These are phyloP conservation scores for Fusarium multiceps DNA, from an alignment of 2,329 filamentous ascomycete genomes.

Conservation along the genomic window DNA sequence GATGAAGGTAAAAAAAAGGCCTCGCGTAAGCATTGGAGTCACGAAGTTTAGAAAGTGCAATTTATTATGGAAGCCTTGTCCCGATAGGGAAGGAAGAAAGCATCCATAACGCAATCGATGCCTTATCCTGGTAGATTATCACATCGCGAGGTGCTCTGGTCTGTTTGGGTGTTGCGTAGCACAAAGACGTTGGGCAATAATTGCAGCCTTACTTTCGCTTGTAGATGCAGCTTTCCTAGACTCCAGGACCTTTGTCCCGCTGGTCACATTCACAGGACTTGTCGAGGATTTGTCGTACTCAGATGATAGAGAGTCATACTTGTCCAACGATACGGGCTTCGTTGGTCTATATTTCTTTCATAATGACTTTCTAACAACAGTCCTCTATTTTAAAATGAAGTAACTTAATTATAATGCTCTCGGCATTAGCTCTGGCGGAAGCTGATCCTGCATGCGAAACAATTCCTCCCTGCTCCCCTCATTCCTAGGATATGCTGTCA, in stretches of 20 bases:
- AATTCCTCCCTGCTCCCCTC: constrained; percentile 29
- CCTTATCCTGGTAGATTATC: too few species aligned
- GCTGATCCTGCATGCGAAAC: not conserved
- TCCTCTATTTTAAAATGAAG: not conserved
- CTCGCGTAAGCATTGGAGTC: too few species aligned
- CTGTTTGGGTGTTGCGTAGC: not conserved
- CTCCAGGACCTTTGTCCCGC: not conserved
- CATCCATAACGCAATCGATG: too few species aligned
- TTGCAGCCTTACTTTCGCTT: not conserved
- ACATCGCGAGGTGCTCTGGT: too few species aligned
- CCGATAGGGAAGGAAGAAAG: too few species aligned
- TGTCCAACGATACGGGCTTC: not conserved
- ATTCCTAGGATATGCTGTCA: not conserved
- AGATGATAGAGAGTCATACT: not conserved
- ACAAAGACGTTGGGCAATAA: not conserved
- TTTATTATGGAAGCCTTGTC: too few species aligned
- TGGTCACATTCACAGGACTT: not conserved
- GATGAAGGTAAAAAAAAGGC: too few species aligned
- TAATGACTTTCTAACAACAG: not conserved
- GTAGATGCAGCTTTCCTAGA: not conserved
- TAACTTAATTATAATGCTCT: not conserved
- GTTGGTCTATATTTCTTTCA: too few species aligned
- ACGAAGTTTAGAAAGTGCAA: too few species aligned
- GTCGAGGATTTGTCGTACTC: not conserved
- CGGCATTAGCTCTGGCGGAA: not conserved